phyloP scores from a whole-genome alignment of 305 asterid genomes.

The Rubia balearica region DNA sequence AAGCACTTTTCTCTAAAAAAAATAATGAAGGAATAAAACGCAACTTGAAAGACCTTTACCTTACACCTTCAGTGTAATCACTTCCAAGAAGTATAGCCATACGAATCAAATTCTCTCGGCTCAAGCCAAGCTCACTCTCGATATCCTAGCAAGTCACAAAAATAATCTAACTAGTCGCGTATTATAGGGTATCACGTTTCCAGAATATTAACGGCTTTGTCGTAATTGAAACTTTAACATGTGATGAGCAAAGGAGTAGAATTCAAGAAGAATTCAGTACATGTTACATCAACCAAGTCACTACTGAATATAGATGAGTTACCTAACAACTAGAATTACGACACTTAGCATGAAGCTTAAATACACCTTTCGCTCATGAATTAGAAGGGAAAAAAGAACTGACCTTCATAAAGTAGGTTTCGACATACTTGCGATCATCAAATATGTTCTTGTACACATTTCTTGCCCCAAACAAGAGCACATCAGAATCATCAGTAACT shows the following conservation, averaged over 20 bases:
- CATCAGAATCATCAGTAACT: conserved; percentile 95
- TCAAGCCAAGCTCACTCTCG: conserved; percentile 85
- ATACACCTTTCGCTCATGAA: neutral
- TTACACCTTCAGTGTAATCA: conserved; percentile 93
- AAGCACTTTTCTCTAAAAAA: no score
- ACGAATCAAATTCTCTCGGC: conserved; percentile 68
- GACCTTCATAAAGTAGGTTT: conserved; percentile 95
- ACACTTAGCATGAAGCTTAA: neutral
- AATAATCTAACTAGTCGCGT: conserved; percentile 16
- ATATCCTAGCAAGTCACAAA: conserved; percentile 52
- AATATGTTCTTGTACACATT: conserved; percentile 89
- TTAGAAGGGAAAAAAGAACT: conserved; percentile 5
- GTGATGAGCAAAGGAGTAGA: neutral
- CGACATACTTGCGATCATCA: conserved; percentile 97
- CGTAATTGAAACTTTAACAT: neutral
- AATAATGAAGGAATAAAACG: neutral
- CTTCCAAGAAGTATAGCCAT: conserved; percentile 95
- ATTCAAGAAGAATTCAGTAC: neutral
- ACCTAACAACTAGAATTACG: neutral
- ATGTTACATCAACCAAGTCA: neutral
- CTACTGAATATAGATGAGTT: neutral
- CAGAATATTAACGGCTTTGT: neutral
- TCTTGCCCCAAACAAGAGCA: conserved; percentile 84
- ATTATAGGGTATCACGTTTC: neutral
- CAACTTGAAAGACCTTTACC: conserved; percentile 36